A percentile compares a stretch with the other conserved stretches of the same genome.
Conservation (phyloP, 1,284 basidiomycete species). For the Mycena citricolor region DNA sequence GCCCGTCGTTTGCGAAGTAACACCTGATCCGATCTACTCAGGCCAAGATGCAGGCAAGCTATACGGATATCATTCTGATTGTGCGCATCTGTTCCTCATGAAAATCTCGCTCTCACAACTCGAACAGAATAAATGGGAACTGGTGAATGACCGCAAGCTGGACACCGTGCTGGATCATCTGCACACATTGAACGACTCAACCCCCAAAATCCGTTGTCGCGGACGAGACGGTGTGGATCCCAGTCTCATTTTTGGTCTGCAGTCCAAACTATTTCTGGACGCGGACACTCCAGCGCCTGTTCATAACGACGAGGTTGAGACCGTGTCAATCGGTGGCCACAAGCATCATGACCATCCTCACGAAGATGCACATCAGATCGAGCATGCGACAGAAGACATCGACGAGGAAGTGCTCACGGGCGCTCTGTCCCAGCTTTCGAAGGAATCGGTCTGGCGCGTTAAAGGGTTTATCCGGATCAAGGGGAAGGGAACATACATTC, state of each 20-base stretch:
- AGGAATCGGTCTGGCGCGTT: constrained; percentile 72
- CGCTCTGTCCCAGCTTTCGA: constrained; percentile 57
- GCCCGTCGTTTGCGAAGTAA: background rate
- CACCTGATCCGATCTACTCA: constrained; percentile 56
- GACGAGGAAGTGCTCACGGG: constrained; percentile 37
- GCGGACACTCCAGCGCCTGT: constrained; percentile 21
- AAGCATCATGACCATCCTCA: constrained; percentile 33
- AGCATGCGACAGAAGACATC: constrained; percentile 16
- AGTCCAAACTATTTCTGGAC: constrained; percentile 70
- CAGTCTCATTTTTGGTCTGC: constrained; percentile 78
- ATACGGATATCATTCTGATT: constrained; percentile 85
- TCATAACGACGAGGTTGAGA: constrained; percentile 84
- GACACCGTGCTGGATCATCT: constrained; percentile 85
- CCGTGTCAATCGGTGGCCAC: constrained; percentile 58
- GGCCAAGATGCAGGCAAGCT: constrained; percentile 91
- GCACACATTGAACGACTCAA: constrained; percentile 85
- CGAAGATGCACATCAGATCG: constrained; percentile 3
- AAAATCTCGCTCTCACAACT: background rate
- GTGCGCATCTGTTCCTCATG: constrained; percentile 42
- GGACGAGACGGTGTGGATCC: constrained; percentile 69
- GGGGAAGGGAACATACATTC: constrained; percentile 49
- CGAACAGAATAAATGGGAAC: constrained; percentile 82
- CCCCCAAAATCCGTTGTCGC: constrained; percentile 77
- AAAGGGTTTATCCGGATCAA: constrained; percentile 78
- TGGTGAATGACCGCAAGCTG: constrained; percentile 71